Base-by-base conservation (phyloP, 805 yeast genomes). In the Hanseniaspora mollemarum region DNA sequence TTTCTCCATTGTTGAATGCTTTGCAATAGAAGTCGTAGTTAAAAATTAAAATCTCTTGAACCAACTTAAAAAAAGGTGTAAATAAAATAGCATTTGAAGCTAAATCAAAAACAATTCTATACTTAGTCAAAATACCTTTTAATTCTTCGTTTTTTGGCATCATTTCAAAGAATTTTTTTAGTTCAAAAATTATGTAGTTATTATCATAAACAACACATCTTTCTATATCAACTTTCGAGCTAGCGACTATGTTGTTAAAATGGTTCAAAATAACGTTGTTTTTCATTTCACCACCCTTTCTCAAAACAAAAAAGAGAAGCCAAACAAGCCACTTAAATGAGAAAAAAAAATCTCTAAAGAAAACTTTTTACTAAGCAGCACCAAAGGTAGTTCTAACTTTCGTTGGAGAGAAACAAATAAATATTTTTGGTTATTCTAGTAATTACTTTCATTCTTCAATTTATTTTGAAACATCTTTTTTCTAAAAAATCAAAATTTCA, bases 21-120 rank as follows among this genome's bases (percentile, higher is more conserved):
- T 37, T 37, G n/a, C 41, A 37, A 25, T 38, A 46, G 22, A 38
- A 25, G 3, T 29, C 32, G 24, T 46, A 46, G 25, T 46, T 46
- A 16, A 19, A 46, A 4, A 29, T 16, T 25, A 46, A 28, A n/a
- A 46, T 22, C 31, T 46, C 50, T 39, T 46, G 50, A 38, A 46
- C 26, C n/a, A 46, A 21, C 25, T 31, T 46, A 19, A 46, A 46
- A 13, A 46, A 38, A 12, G 50, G 43, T 18, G 50, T 39, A 10
- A 46, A 46, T 18, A 38, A 43, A 24, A 46, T 31, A n/a, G 19
- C 12, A 12, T 16, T 22, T 31, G 24, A 29, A 5, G 29, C 1
- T 2, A 35, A 25, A 19, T 46, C 38, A 12, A 36, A 35, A 1
- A 46, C 32, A 15, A 46, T 36, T 9, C 18, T 38, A 33, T 46